These are phyloP conservation scores for Colletotrichum destructivum DNA, from an alignment of 2,329 filamentous ascomycete genomes.

Conservation along the genomic window DNA sequence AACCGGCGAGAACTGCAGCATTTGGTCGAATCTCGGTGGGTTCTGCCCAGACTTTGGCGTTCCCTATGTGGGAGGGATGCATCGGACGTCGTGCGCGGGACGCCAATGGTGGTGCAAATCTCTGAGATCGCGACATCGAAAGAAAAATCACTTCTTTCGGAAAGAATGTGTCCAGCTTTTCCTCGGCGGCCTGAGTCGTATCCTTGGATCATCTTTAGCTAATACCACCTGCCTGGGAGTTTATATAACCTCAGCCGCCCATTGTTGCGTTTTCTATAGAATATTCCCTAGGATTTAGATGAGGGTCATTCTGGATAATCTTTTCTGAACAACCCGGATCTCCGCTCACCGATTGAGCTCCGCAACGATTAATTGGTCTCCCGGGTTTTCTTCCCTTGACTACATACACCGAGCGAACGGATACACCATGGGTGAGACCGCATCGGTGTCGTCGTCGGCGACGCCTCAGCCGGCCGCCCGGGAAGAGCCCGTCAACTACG, in stretches of 20 bases:
- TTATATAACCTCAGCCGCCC: conserved; percentile 29
- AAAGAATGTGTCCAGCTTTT: conserved; percentile 3
- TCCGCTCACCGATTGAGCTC: not conserved
- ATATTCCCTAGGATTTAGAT: not conserved
- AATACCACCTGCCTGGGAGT: not conserved
- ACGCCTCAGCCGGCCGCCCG: not conserved
- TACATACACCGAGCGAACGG: not conserved
- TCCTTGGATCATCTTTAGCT: not conserved
- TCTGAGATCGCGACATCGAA: conserved; percentile 32
- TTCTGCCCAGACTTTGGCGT: conserved; percentile 39
- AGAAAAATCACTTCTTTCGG: conserved; percentile 20
- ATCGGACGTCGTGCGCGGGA: conserved; percentile 16
- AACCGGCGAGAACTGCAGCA: not conserved
- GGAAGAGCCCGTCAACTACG: conserved; percentile 30
- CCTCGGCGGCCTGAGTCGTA: conserved; percentile 13
- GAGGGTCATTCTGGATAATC: conserved; percentile 3
- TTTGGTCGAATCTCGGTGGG: conserved; percentile 18
- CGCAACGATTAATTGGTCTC: not conserved
- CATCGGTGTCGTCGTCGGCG: conserved; percentile 17
- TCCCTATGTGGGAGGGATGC: not conserved
- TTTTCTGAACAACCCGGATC: not conserved
- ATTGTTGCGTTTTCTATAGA: not conserved
- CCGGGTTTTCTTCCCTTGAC: not conserved
- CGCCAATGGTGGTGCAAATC: conserved; percentile 17
- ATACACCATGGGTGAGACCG: conserved; percentile 23